These are phyloP conservation scores for Martiniozyma asiatica DNA, from an alignment of 1,139 yeast genomes.

Conservation along the genomic window DNA sequence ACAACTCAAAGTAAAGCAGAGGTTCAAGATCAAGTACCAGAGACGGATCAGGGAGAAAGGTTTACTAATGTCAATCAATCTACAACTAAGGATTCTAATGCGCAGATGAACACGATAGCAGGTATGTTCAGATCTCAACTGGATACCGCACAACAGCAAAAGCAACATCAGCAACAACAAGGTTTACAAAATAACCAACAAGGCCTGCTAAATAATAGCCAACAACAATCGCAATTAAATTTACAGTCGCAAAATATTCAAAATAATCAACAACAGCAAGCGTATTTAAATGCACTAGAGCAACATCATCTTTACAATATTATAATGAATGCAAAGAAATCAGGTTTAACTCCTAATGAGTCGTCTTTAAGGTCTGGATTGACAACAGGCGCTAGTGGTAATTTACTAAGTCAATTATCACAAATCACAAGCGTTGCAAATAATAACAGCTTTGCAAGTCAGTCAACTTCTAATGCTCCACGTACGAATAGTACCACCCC, in stretches of 20 bases:
- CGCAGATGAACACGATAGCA: too few relatives aligned
- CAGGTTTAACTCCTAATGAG: constrained; percentile 64
- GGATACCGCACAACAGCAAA: constrained; percentile 9
- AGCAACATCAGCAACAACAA: constrained; percentile 8
- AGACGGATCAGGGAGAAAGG: too few relatives aligned
- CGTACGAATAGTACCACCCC: too few relatives aligned
- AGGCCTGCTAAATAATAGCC: constrained; percentile 20
- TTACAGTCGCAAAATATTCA: constrained; percentile 3
- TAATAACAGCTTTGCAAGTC: too few relatives aligned
- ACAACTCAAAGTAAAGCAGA: constrained; percentile 5
- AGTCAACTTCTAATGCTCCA: constrained; percentile 1
- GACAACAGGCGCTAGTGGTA: constrained; percentile 40
- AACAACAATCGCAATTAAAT: constrained; percentile 1
- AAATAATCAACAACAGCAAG: constrained; percentile 21
- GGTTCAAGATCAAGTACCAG: too few relatives aligned
- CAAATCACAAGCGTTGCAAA: too few relatives aligned
- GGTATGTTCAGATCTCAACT: too few relatives aligned
- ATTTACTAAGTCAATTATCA: constrained; percentile 7
- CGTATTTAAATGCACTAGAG: constrained; percentile 5
- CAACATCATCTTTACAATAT: constrained; percentile 19
- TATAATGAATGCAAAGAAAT: constrained; percentile 22
- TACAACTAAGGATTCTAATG: too few relatives aligned
- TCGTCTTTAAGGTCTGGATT: constrained; percentile 54
- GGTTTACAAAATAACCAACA: constrained; percentile 1
- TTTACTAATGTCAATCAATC: too few relatives aligned